phyloP scores from a whole-genome alignment of 805 yeast species.

The Nakazawaea sp. region DNA sequence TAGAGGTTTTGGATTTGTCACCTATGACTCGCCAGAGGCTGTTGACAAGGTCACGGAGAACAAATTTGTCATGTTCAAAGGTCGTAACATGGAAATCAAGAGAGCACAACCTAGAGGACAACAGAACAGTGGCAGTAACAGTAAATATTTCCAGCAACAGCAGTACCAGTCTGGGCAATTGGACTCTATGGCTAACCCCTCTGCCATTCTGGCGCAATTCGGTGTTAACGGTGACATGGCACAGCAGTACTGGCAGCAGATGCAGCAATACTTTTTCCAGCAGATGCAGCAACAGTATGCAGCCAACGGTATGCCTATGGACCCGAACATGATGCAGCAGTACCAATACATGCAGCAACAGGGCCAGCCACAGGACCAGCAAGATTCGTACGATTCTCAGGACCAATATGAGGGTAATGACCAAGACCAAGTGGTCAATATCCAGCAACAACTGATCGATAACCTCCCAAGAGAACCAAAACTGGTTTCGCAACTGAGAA shows the following conservation, averaged over 20 bases:
- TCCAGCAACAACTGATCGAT: slow-evolving; percentile 17
- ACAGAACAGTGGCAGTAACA: slow-evolving; percentile 26
- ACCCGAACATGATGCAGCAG: slow-evolving; percentile 17
- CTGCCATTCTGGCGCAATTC: slow-evolving; percentile 23
- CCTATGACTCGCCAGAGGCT: slow-evolving; percentile 91
- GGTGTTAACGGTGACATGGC: slow-evolving; percentile 45
- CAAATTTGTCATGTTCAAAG: slow-evolving; percentile 77
- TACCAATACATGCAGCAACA: slow-evolving; percentile 10
- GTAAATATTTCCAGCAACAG: slow-evolving; percentile 15
- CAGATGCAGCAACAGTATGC: slow-evolving; percentile 34
- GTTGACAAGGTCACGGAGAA: slow-evolving; percentile 83
- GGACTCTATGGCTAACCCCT: slow-evolving; percentile 21
- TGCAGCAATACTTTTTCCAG: slow-evolving; percentile 53
- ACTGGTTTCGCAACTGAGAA: slow-evolving; percentile 11
- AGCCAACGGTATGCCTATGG: slow-evolving; percentile 16
- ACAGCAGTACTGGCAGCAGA: slow-evolving; percentile 58
- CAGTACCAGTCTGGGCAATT: slow-evolving; percentile 22
- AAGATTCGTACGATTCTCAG: slow-evolving; percentile 17
- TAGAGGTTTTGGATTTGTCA: slow-evolving; percentile 94
- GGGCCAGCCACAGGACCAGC: slow-evolving; percentile 25
- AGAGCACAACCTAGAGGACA: slow-evolving; percentile 79
- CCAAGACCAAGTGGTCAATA: slow-evolving; percentile 13
- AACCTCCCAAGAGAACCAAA: slow-evolving; percentile 18
- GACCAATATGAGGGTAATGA: slow-evolving; percentile 18
- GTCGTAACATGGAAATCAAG: slow-evolving; percentile 78